A percentile compares a stretch with the other conserved stretches of the same genome.
Evolutionary conservation across 1,139 yeast genomes (phyloP).

Genomic region (Suhomyces anneliseae): DNA sequence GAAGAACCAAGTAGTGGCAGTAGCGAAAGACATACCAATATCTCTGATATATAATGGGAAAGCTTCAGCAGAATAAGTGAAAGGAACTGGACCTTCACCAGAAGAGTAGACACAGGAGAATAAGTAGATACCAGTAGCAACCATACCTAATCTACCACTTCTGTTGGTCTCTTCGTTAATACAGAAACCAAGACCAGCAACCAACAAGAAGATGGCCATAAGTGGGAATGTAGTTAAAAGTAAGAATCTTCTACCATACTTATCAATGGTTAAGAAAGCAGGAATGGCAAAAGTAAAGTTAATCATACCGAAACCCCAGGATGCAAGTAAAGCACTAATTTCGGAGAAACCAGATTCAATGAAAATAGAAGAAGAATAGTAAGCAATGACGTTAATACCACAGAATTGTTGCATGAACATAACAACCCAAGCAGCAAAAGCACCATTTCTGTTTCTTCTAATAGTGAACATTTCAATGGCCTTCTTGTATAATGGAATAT

Average conservation of each 20-base stretch:
- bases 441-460: constrained; percentile 82
- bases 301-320: constrained; percentile 84
- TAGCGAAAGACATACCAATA: constrained; percentile 81
- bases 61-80: constrained; percentile 85
- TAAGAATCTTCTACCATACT: constrained; percentile 72
- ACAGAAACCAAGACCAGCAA: constrained; percentile 79
- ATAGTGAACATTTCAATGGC: constrained; percentile 59
- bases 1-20: constrained; percentile 87
- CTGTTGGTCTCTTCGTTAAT: constrained; percentile 41
- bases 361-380: constrained; percentile 74
- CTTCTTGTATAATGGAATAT: constrained; percentile 53
- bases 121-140: constrained; percentile 70
- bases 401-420: constrained; percentile 94
- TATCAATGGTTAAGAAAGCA: constrained; percentile 79
- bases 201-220: constrained; percentile 62
- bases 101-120: constrained; percentile 75
- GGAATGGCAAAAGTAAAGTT: constrained; percentile 82
- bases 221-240: constrained; percentile 74
- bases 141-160: constrained; percentile 61
- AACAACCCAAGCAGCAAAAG: constrained; percentile 75
- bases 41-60: constrained; percentile 85
- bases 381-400: constrained; percentile 87
- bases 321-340: constrained; percentile 67
- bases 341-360: constrained; percentile 63
- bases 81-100: constrained; percentile 90